Percentiles rank a stretch among this genome's conserved stretches.
Evolutionary conservation across 2,329 filamentous ascomycete genomes (phyloP).

Genomic region (Aspergillus hortae): DNA sequence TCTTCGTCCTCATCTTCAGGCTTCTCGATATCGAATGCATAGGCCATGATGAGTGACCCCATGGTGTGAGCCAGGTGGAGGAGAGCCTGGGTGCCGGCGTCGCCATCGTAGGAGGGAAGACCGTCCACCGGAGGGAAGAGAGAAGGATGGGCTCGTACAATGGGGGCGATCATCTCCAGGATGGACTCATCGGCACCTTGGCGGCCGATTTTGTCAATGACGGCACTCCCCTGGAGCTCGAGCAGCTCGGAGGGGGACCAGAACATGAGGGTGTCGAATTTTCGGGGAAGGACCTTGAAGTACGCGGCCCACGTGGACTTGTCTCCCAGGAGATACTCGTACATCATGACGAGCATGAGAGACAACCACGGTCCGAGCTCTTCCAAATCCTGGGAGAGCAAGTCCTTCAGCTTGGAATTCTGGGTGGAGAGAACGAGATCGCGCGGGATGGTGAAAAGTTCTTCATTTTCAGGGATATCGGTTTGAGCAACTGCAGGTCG

Average conservation of each 20-base stretch:
- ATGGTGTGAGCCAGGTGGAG: constrained; percentile 67
- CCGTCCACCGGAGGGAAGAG: constrained; percentile 39
- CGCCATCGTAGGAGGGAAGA: constrained; percentile 40
- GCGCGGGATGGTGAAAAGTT: constrained; percentile 77
- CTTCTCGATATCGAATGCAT: constrained; percentile 77
- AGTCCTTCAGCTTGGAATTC: constrained; percentile 64
- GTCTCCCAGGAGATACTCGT: constrained; percentile 61
- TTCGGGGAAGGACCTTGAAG: constrained; percentile 66
- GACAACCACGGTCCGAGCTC: constrained; percentile 51
- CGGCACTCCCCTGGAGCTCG: constrained; percentile 71
- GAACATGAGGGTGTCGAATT: constrained; percentile 87
- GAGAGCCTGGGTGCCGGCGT: constrained; percentile 44
- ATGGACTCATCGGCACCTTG: constrained; percentile 69
- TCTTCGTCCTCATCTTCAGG: constrained; percentile 57
- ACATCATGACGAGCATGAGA: constrained; percentile 75
- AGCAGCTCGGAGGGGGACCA: constrained; percentile 70
- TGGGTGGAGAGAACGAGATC: constrained; percentile 65
- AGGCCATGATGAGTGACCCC: constrained; percentile 88
- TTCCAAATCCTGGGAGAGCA: constrained; percentile 54
- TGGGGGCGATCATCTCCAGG: constrained; percentile 51
- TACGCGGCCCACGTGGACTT: constrained; percentile 73
- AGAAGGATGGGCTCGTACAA: constrained; percentile 42
- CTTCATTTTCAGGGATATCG: constrained; percentile 69
- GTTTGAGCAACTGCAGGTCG: constrained; percentile 59
- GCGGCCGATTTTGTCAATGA: constrained; percentile 74